A percentile compares a stretch with the other conserved stretches of the same genome.
phyloP scores from a whole-genome alignment of 148 eudicot species.

The Limonium bicolor region DNA sequence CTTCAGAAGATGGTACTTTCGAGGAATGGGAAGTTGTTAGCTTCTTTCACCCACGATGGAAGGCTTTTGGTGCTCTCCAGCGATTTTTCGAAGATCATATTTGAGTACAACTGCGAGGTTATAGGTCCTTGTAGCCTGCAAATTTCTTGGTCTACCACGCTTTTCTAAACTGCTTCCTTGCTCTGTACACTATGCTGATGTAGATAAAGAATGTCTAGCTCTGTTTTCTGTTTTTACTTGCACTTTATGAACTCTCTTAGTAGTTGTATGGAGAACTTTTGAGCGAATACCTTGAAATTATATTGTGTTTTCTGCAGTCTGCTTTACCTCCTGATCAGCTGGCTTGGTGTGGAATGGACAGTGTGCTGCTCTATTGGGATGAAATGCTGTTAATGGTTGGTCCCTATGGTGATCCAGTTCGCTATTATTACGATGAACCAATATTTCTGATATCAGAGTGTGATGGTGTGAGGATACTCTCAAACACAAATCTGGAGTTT shows the following conservation, averaged over 20 bases:
- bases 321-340: constrained; percentile 94
- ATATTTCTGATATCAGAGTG: constrained; percentile 78
- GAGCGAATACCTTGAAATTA: not conserved
- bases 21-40: constrained; percentile 65
- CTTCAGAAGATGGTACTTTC: constrained; percentile 83
- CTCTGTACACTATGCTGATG: no score
- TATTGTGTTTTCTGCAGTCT: constrained; percentile 41
- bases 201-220: not conserved
- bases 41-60: constrained; percentile 88
- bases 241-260: not conserved
- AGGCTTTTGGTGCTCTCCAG: constrained; percentile 70
- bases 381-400: constrained; percentile 96
- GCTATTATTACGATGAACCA: constrained; percentile 78
- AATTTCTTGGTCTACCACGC: no score
- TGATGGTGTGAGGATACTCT: constrained; percentile 89
- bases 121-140: constrained; percentile 8
- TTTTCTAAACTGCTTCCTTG: no score
- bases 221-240: not conserved
- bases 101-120: constrained; percentile 88
- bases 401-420: constrained; percentile 85
- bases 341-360: constrained; percentile 98
- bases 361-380: constrained; percentile 89
- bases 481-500: constrained; percentile 84
- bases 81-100: constrained; percentile 56
- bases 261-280: not conserved